Base-by-base conservation (phyloP, 2,329 filamentous ascomycete species). In the Chalaropsis thielavioides region DNA sequence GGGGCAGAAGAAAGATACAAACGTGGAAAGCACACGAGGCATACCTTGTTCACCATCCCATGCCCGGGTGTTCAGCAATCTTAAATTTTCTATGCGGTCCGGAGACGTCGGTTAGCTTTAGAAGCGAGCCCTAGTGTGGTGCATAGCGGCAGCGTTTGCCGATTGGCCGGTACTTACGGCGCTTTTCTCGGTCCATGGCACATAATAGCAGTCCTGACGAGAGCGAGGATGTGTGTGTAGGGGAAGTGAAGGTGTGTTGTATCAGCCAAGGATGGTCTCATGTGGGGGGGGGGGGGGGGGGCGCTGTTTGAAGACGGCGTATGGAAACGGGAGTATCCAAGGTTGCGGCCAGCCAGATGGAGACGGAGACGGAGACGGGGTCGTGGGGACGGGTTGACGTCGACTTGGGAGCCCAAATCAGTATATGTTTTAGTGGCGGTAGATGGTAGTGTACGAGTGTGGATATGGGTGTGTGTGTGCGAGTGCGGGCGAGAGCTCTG, bases 11-110 rank as follows among this genome's bases (percentile, higher is more conserved):
- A 67, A 70, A 65, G 7, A 41, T 38, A 27, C 7, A 40, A 19
- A 46, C 11, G 22, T 15, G 46, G 43, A 38, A 10, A 58, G 13
- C 27, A 38, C 15, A 6, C 38, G 3, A 31, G 10, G 24, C 74
- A 68, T 73, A 96, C 92, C 89, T 80, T 83, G 86, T 72, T 96
- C 90, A 72, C 90, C 92, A 73, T 88, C 81, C 94, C 94, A 99
- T 68, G 88, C 89, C 76, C 84, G 84, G 73, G 85, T 82, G 75
- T 99, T 99, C 72, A 95, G 80, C 77, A 88, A 83, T 80, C 91
- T 89, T 77, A 97, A 82, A 64, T 58, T 62, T 58, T 67, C 65
- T 67, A 31, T 19, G 17, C n/a, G 4, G 8, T 43, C 17, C 8
- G 54, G 56, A 31, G 15, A n/a, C 41, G 15, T 24, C 5, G 1